Conservation (phyloP, 2,329 filamentous ascomycete species). For the Stemphylium lycopersici region DNA sequence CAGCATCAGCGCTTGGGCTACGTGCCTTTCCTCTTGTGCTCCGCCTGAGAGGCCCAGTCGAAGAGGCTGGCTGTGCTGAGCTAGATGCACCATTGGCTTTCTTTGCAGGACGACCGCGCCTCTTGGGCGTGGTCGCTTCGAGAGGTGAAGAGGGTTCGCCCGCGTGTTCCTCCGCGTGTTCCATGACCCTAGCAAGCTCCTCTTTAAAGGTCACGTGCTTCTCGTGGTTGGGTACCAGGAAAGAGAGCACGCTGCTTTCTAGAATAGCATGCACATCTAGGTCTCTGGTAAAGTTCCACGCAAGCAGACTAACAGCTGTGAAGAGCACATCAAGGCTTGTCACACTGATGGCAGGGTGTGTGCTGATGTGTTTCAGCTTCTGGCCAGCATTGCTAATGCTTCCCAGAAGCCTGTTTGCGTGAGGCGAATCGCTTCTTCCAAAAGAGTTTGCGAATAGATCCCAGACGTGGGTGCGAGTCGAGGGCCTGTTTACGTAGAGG, state of each 20-base stretch:
- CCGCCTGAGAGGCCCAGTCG: slow-evolving; percentile 23
- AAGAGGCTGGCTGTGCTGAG: slow-evolving; percentile 7
- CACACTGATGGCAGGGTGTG: slow-evolving; percentile 64
- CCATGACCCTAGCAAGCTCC: slow-evolving; percentile 15
- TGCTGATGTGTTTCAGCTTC: slow-evolving; percentile 57
- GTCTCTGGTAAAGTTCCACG: slow-evolving; percentile 64
- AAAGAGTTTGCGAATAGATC: slow-evolving; percentile 49
- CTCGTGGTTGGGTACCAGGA: slow-evolving; percentile 31
- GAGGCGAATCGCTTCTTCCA: slow-evolving; percentile 52
- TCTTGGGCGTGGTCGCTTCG: slow-evolving; percentile 27
- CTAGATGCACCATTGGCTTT: slow-evolving; percentile 28
- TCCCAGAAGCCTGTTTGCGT: slow-evolving; percentile 34
- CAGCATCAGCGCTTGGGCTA: slow-evolving; percentile 28
- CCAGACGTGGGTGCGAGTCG: slow-evolving; percentile 49
- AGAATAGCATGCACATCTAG: slow-evolving; percentile 60
- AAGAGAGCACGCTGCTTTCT: slow-evolving; percentile 39
- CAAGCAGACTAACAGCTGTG: slow-evolving; percentile 59
- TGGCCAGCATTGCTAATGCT: slow-evolving; percentile 35
- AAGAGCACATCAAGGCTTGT: slow-evolving; percentile 66
- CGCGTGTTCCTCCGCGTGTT: slow-evolving; percentile 12
- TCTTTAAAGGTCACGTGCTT: slow-evolving; percentile 37
- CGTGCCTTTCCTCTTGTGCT: slow-evolving; percentile 26
- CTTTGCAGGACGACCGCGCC: slow-evolving; percentile 36
- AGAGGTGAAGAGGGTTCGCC: slow-evolving; percentile 12
- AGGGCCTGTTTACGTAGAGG: slow-evolving; percentile 57